Evolutionary conservation across 2,329 filamentous ascomycete genomes (phyloP), one percentile per base, ranked within the genome.

Genomic region (Alternaria metachromatica): DNA sequence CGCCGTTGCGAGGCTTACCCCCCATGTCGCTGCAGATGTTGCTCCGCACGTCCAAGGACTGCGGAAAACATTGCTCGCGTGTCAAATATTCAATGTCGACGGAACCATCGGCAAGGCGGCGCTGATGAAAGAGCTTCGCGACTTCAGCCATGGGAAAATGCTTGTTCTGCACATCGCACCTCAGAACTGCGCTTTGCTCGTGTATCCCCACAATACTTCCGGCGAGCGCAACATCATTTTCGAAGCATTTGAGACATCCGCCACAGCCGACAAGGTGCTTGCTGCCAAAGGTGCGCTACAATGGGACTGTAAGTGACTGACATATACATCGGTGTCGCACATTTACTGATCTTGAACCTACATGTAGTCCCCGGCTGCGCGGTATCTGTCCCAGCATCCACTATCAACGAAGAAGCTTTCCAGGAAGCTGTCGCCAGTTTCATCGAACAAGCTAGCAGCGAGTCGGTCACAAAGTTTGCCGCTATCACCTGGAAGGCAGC

Each of bases 201-300:
- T 87, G 26, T 78, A 80, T 51, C 66, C 74, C 8, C 61, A 76
- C 12, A 10, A 18, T 13, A 21, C 49, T 2, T n/a, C 48, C 11
- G 62, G 55, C 10, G 58, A 66, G 20, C 46, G 58, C 5, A 49
- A 43, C 20, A 65, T 85, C 68, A 18, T 87, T 60, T 86, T 90
- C 50, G 89, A 92, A 73, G 82, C 82, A 0, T 91, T 91, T 59
- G 89, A 92, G 72, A 82, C 85, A 0, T 89, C 88, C 0, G 81
- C 89, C 0, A 72, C 73, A 0, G 86, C 85, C 1, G 81, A 86
- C 46, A 77, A 83, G 13, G 85, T 89, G 1, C 79, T 90, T 2
- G 82, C 82, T 0, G 76, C 86, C 0, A 76, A 85, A 20, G 82
- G 82, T 25, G 84, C 87, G 2, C 74, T 92, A 0, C 70, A 80